phyloP scores from a whole-genome alignment of 1,284 basidiomycete genomes.

The Pyrrhoderma lamaoense region DNA sequence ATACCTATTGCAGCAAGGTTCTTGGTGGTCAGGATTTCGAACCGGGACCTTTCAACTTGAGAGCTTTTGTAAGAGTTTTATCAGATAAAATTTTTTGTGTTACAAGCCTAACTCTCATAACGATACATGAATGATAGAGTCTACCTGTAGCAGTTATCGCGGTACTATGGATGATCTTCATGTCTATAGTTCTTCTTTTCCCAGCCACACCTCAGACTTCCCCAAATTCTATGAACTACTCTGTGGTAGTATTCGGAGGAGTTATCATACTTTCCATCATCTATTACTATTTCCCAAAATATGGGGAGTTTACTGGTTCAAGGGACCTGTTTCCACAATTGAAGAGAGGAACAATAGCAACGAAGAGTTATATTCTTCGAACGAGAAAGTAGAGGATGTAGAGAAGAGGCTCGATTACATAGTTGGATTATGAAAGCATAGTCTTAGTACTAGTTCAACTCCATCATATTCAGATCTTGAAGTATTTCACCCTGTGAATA shows the following conservation, averaged over 20 bases:
- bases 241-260: conserved; percentile 24
- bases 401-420: no score
- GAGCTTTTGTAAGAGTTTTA: conserved; percentile 23
- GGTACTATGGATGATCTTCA: conserved; percentile 26
- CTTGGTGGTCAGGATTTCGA: conserved; percentile 23
- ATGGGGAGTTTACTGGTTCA: conserved; percentile 28
- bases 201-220: conserved; percentile 21
- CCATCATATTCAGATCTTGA: no score
- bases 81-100: no score
- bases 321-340: conserved; percentile 21
- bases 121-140: no score
- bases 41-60: conserved; percentile 26
- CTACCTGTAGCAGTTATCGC: conserved; percentile 23
- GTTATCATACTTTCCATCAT: conserved; percentile 22
- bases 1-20: conserved; percentile 27
- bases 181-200: conserved; percentile 26
- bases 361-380: no score
- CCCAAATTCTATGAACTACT: conserved; percentile 24
- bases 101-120: no score
- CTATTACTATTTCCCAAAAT: conserved; percentile 28
- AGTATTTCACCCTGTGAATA: background rate
- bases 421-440: no score
- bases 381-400: no score
- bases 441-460: no score
- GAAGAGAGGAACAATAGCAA: background rate